Evolutionary conservation across 2,329 filamentous ascomycete species (phyloP).

Genomic region (Aspergillus ochraceus): DNA sequence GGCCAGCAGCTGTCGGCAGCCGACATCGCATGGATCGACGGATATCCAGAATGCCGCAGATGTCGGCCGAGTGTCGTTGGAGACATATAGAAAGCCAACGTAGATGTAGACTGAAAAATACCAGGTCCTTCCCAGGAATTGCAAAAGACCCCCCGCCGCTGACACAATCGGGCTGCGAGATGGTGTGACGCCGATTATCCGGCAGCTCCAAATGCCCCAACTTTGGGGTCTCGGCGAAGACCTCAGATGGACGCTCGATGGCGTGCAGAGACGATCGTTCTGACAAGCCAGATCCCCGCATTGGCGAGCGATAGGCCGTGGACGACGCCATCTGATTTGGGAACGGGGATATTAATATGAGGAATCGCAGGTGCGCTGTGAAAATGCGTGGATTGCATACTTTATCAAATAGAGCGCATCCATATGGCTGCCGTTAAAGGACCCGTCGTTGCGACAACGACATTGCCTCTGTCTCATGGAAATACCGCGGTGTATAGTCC

Average conservation of each 20-base stretch:
- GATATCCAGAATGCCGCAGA: background rate
- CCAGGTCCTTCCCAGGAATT: background rate
- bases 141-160: background rate
- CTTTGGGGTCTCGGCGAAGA: background rate
- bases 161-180: conserved; percentile 22
- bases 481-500: background rate
- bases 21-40: background rate
- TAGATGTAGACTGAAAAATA: background rate
- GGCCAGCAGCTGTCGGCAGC: background rate
- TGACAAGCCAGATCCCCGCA: background rate
- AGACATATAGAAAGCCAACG: background rate
- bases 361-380: background rate
- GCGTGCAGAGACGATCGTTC: conserved; percentile 5
- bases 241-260: background rate
- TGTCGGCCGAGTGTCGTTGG: background rate
- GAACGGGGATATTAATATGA: background rate
- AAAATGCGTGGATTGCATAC: too few species aligned
- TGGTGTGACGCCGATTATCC: conserved; percentile 22
- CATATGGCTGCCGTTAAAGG: conserved; percentile 13
- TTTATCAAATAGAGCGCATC: background rate
- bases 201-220: background rate
- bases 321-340: background rate
- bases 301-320: background rate
- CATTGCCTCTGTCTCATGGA: conserved; percentile 2
- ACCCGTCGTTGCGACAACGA: conserved; percentile 2